Base-by-base conservation (phyloP, 495 filamentous ascomycete species). In the Thermothielavioides terrestris region DNA sequence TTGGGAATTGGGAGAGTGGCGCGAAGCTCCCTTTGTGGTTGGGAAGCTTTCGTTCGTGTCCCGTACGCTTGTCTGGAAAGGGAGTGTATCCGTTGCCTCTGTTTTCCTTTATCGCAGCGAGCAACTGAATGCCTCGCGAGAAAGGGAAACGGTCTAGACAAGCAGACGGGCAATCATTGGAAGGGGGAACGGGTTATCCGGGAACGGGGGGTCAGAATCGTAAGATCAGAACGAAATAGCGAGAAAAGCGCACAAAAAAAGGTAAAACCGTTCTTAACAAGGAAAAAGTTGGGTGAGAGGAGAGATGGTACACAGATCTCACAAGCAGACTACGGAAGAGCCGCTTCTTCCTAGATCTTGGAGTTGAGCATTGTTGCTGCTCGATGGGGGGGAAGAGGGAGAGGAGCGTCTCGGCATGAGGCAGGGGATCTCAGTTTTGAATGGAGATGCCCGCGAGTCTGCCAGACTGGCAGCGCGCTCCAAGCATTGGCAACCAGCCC, bases 101-200 rank as follows among this genome's bases (percentile, higher is more conserved):
- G 51, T 59, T 63, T 55, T 62, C 62, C 56, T 63, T 60, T 62
- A 62, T 68, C 68, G 63, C 61, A 62, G 56, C 60, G 64, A 57
- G 64, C 70, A 72, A 72, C 64, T 71, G 60, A 74, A 72, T 74
- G 70, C 69, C 65, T 63, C 70, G 57, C 67, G 61, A 68, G 53
- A 51, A 51, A 62, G 57, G 55, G 46, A 61, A 64, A 60, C 46
- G 38, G 40, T 47, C 58, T 61, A 63, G 58, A 57, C 58, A 60
- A 60, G 55, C 63, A 57, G 56, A 52, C 58, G 51, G 48, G 37
- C 49, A 60, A 52, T 50, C 55, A 59, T 60, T 46, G 55, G 49
- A 57, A 49, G 54, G 26, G 28, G 26, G 40, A 42, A 26, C 25
- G 45, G n/a, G n/a, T n/a, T n/a, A n/a, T n/a, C n/a, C n/a, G n/a